Base-by-base conservation (phyloP, 495 filamentous ascomycete species). In the Thermochaetoides thermophila region DNA sequence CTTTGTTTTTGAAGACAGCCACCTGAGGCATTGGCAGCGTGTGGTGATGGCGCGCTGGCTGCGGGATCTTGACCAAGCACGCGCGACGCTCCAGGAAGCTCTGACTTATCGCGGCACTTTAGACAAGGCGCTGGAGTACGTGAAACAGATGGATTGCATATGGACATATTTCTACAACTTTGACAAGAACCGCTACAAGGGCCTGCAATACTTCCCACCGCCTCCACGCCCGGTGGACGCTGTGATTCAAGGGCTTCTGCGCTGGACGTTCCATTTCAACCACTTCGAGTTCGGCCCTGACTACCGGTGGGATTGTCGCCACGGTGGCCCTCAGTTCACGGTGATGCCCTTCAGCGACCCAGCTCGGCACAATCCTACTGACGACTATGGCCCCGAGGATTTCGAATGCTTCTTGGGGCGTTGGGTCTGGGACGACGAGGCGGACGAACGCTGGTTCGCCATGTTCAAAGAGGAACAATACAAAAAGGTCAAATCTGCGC, bases 291-390 rank as follows among this genome's bases (percentile, higher is more conserved):
- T n/a, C n/a, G n/a, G n/a, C n/a, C n/a, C n/a, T n/a, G n/a, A n/a
- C 1, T 5, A 21, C 16, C 18, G 23, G 9, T 39, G 36, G 16
- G 35, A 49, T 17, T 39, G 35, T 16, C 22, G 34, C 0, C 8
- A 47, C 6, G 46, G 46, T 0, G 46, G 46, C 0, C 46, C 46
- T 5, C 46, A 49, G 11, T n/a, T n/a, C n/a, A n/a, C n/a, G n/a
- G n/a, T n/a, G n/a, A n/a, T n/a, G n/a, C n/a, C n/a, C n/a, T n/a
- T n/a, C n/a, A n/a, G n/a, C n/a, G n/a, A n/a, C n/a, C n/a, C n/a
- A n/a, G n/a, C n/a, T n/a, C n/a, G n/a, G n/a, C n/a, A n/a, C n/a
- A n/a, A n/a, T n/a, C n/a, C 22, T 11, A 18, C 25, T 3, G 22
- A 31, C 17, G 22, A 21, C 4, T 22, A 27, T 29, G 31, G 25